A percentile compares a stretch with the other conserved stretches of the same genome.
Evolutionary conservation across 2,329 filamentous ascomycete species (phyloP).

Genomic region (Anthostomella pinea): DNA sequence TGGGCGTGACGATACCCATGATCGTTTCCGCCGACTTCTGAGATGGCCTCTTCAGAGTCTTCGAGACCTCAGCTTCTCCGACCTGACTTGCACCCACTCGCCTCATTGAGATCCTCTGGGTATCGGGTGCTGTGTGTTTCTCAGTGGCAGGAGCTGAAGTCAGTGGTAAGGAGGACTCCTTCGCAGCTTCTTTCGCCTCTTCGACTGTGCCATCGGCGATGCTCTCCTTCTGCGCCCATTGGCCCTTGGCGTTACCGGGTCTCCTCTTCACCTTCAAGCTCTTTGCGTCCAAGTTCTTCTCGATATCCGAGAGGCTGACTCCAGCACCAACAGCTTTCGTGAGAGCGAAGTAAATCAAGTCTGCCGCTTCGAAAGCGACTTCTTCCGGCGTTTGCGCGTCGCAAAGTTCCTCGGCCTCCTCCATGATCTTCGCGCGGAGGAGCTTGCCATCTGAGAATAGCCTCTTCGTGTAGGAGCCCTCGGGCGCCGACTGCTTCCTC

Average conservation of each 20-base stretch:
- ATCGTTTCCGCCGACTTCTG: constrained; percentile 95
- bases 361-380: constrained; percentile 89
- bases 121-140: constrained; percentile 37
- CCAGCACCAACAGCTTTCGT: constrained; percentile 84
- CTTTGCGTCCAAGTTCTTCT: constrained; percentile 90
- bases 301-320: constrained; percentile 83
- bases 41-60: constrained; percentile 81
- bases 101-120: constrained; percentile 73
- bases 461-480: constrained; percentile 88
- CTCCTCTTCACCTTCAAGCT: constrained; percentile 92
- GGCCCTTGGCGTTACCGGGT: constrained; percentile 89
- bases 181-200: constrained; percentile 34
- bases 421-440: constrained; percentile 93
- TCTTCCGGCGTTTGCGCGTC: constrained; percentile 79
- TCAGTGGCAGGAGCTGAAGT: constrained; percentile 37
- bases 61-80: constrained; percentile 62
- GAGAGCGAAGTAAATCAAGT: constrained; percentile 92
- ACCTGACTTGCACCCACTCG: constrained; percentile 68
- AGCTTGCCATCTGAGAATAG: constrained; percentile 91
- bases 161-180: constrained; percentile 32
- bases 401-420: constrained; percentile 94
- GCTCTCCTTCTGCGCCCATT: constrained; percentile 82
- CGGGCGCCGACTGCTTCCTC: constrained; percentile 78
- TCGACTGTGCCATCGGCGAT: constrained; percentile 44
- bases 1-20: constrained; percentile 84